These are phyloP conservation scores for Ophiocordyceps sinensis DNA, from an alignment of 2,329 filamentous ascomycete genomes.

Conservation along the genomic window DNA sequence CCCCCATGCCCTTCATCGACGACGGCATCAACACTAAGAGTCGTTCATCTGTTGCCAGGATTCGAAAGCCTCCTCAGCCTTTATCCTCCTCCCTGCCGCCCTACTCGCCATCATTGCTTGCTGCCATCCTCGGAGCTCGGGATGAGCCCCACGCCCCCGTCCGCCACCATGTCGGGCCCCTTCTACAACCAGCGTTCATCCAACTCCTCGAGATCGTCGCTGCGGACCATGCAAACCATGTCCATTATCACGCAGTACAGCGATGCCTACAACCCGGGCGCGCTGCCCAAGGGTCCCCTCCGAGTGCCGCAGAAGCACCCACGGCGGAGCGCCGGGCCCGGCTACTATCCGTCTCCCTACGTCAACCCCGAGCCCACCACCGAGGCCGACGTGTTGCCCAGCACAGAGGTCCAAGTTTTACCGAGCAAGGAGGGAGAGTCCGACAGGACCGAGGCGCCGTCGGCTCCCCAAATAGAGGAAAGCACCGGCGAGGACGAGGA, in stretches of 20 bases:
- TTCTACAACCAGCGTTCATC: conserved; percentile 3
- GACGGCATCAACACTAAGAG: no score
- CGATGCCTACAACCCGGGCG: conserved; percentile 6
- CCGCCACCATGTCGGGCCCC: not conserved
- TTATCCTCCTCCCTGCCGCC: not conserved
- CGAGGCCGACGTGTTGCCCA: not conserved
- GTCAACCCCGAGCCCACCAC: conserved; percentile 1
- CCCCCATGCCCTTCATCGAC: no score
- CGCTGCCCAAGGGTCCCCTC: conserved; percentile 11
- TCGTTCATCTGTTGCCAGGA: no score
- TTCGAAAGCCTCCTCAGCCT: not conserved
- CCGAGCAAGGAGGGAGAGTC: conserved; percentile 5
- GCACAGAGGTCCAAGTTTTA: not conserved
- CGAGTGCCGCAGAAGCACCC: conserved; percentile 16
- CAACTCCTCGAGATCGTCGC: conserved; percentile 8
- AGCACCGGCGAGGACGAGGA: conserved; percentile 2
- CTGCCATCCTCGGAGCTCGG: no score
- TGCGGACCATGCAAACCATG: conserved; percentile 15
- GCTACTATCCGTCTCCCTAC: conserved; percentile 11
- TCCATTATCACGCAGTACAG: conserved; percentile 23
- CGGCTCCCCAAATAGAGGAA: not conserved
- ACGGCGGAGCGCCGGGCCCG: conserved; percentile 8
- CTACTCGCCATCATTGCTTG: not conserved
- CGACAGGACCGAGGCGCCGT: conserved; percentile 5
- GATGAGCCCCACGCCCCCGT: not conserved